Base-by-base conservation (phyloP, 2,329 filamentous ascomycete genomes). In the Ramularia collo-cygni region DNA sequence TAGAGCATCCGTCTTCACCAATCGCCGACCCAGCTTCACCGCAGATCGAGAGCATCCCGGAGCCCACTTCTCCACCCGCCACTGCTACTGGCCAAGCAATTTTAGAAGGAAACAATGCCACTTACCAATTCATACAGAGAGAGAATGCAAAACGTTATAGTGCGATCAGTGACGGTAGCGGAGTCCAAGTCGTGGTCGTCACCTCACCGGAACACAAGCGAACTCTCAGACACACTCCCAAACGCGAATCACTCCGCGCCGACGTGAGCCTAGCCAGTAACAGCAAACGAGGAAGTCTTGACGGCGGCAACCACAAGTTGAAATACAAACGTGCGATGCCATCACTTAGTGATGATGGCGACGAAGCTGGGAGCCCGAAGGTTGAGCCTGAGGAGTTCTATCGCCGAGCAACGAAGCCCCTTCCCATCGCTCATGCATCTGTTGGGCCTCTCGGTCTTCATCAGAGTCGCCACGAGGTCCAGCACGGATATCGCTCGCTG, bases 61-160 rank as follows among this genome's bases (percentile, higher is more conserved):
- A 37, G 8, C 32, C 38, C 9, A 10, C 37, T 15, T 33, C 34
- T 2, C 43, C 40, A 6, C 47, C 47, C 12, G 40, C 45, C 8
- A 47, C 37, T 4, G 43, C 44, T 28, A 45, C 48, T n/a, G 42
- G 42, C 18, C 45, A 48, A 30, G 40, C 38, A 29, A 47, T 42
- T 18, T 39, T 52, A 13, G 43, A 51, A 28, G 48, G 46, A 15
- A 52, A 52, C 38, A 52, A 52, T 31, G 35, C 37, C 17, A 43
- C 50, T 3, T 52, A 52, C 43, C 46, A 39, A 34, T 37, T 50
- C 31, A 50, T 52, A 13, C 54, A 50, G 31, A 49, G 53, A 37
- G 52, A 56, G 35, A 58, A 57, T 34, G 53, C 46, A n/a, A 55
- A 56, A 35, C 42, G 54, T 9, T 54, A 58, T 37, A 54, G 50